phyloP scores from a whole-genome alignment of 768 basidiomycete species.

The Rhizopogon vulgaris region DNA sequence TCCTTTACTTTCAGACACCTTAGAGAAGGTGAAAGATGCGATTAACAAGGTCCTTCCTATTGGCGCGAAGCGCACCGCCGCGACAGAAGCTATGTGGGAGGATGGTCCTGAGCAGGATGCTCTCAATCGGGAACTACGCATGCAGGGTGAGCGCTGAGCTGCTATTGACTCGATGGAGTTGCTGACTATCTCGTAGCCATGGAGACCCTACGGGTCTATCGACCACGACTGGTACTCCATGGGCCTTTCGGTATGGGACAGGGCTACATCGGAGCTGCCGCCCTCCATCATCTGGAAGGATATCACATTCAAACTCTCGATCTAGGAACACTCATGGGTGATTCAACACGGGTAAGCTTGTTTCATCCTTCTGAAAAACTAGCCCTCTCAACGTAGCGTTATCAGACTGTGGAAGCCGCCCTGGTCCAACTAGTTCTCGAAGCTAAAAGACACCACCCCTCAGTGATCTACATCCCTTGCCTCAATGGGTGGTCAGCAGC shows the following conservation, averaged over 20 bases:
- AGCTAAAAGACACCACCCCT: conserved; percentile 95
- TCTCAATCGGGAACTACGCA: conserved; percentile 80
- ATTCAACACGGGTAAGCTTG: conserved; percentile 74
- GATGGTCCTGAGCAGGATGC: conserved; percentile 77
- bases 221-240: conserved; percentile 81
- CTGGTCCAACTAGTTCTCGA: conserved; percentile 95
- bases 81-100: conserved; percentile 96
- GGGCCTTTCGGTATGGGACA: conserved; percentile 90
- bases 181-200: conserved; percentile 51
- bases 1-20: conserved; percentile 62
- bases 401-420: conserved; percentile 82
- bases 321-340: conserved; percentile 80
- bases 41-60: conserved; percentile 75
- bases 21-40: conserved; percentile 67
- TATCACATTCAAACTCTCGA: conserved; percentile 94
- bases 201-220: conserved; percentile 85
- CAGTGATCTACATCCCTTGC: conserved; percentile 91
- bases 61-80: conserved; percentile 72
- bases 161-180: not conserved
- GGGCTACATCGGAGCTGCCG: conserved; percentile 81
- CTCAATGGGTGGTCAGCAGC: conserved; percentile 81
- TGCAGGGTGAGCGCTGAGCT: conserved; percentile 58
- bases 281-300: conserved; percentile 91
- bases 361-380: not conserved
- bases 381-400: conserved; percentile 1